Percentiles rank a stretch among this genome's conserved stretches.
Conservation (phyloP, 441 rosid species). For the Lepidium campestre region DNA sequence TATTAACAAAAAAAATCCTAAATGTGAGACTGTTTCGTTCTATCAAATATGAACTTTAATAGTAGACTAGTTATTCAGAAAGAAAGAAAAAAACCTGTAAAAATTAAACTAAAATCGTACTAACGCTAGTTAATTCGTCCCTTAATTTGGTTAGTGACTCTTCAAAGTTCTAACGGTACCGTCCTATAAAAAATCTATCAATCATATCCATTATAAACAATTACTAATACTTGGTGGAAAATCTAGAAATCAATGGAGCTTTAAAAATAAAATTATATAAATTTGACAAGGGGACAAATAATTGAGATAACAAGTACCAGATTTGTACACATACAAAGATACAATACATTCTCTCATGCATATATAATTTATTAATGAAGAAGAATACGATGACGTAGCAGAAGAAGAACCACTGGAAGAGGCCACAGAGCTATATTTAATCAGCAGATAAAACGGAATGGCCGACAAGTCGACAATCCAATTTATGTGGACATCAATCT, state of each 20-base stretch:
- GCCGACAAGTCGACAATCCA: slow-evolving; percentile 72
- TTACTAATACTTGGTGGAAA: not conserved
- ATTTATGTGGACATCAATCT: slow-evolving; percentile 44
- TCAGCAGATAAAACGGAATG: slow-evolving; percentile 53
- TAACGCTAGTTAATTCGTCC: not conserved
- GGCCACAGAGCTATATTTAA: slow-evolving; percentile 9
- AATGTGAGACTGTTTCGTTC: not conserved
- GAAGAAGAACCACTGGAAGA: slow-evolving; percentile 14
- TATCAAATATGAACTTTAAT: not conserved
- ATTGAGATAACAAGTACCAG: slow-evolving; percentile 13
- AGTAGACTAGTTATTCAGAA: too few relatives aligned
- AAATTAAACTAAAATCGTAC: not conserved
- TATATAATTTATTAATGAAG: not conserved
- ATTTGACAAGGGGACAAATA: slow-evolving; percentile 6
- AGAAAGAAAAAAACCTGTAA: too few relatives aligned
- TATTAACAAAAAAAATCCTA: too few relatives aligned
- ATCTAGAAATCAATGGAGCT: not conserved
- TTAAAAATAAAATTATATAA: too few relatives aligned
- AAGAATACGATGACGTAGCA: slow-evolving; percentile 17
- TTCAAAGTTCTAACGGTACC: too few relatives aligned
- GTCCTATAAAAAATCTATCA: not conserved
- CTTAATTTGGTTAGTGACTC: not conserved
- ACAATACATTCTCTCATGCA: not conserved
- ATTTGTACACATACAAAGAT: slow-evolving; percentile 19
- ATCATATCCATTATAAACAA: not conserved